phyloP scores from a whole-genome alignment of 2,329 filamentous ascomycete species.

The Aspergillus sergii region DNA sequence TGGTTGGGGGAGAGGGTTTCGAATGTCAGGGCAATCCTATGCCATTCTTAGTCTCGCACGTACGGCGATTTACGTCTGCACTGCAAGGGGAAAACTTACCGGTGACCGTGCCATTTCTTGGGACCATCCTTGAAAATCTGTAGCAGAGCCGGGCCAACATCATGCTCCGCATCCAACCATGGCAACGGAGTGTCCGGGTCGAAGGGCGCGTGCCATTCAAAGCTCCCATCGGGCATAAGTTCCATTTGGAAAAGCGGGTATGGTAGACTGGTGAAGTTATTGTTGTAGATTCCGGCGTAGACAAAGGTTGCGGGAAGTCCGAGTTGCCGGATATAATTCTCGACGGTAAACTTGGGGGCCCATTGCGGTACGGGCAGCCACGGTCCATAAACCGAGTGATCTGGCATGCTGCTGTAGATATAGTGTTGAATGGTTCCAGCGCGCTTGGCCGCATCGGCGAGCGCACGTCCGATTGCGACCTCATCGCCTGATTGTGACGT shows the following conservation, averaged over 20 bases:
- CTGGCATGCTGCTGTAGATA: constrained; percentile 96
- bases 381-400: constrained; percentile 78
- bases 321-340: constrained; percentile 84
- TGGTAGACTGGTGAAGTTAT: constrained; percentile 91
- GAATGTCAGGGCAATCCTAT: constrained; percentile 83
- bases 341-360: constrained; percentile 89
- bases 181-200: constrained; percentile 85
- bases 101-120: constrained; percentile 76
- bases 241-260: constrained; percentile 98
- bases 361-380: constrained; percentile 89
- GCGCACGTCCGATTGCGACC: constrained; percentile 80
- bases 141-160: constrained; percentile 86
- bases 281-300: constrained; percentile 97
- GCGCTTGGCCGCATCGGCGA: constrained; percentile 86
- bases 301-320: constrained; percentile 87
- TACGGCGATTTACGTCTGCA: neutral
- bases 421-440: constrained; percentile 81
- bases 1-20: constrained; percentile 83
- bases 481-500: constrained; percentile 91
- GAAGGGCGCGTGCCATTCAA: constrained; percentile 92
- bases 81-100: constrained; percentile 50
- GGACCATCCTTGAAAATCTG: constrained; percentile 95
- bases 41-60: constrained; percentile 14
- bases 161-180: constrained; percentile 95
- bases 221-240: constrained; percentile 78